Conservation (phyloP, 257 asterid genomes). For the Salvia rosmarinus region DNA sequence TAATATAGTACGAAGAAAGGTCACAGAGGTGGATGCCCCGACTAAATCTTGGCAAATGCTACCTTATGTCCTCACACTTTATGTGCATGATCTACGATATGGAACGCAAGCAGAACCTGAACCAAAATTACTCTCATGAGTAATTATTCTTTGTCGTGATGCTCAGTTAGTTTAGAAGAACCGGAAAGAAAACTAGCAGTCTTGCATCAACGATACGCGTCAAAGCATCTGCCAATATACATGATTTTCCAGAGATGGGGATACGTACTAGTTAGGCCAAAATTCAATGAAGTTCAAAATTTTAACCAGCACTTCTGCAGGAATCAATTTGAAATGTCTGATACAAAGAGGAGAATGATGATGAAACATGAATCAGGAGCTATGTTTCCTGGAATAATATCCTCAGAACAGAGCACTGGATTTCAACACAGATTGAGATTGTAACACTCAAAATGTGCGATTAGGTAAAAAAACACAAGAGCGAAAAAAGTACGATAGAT, state of each 20-base stretch:
- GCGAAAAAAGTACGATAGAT: background rate
- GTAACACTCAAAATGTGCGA: background rate
- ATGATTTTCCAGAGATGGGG: background rate
- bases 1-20: background rate
- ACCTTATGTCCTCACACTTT: background rate
- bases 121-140: background rate
- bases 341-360: background rate
- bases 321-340: background rate
- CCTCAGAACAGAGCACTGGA: background rate
- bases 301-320: background rate
- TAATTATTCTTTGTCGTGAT: too few species aligned
- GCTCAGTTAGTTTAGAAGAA: too few species aligned
- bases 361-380: background rate
- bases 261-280: background rate
- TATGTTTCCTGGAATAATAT: background rate
- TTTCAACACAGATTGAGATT: background rate
- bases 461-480: too few species aligned
- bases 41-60: constrained; percentile 1
- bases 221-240: background rate
- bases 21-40: background rate
- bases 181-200: constrained; percentile 2
- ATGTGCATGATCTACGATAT: background rate
- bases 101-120: background rate
- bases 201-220: background rate
- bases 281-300: background rate